phyloP scores from a whole-genome alignment of 139 green algal genomes.

The Marvania coccoides region DNA sequence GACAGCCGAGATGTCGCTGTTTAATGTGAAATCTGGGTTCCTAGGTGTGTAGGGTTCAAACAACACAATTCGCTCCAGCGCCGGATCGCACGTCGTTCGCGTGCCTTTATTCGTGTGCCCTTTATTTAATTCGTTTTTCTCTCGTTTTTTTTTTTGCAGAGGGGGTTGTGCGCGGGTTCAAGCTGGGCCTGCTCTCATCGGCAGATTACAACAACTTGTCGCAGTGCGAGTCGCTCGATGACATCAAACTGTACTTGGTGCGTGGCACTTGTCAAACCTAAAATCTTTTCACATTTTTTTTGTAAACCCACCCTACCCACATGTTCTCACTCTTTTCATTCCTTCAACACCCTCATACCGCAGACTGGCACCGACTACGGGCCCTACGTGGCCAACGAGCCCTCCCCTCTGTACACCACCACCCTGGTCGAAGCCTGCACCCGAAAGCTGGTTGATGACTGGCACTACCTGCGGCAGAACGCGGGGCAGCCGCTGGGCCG shows the following conservation, averaged over 20 bases:
- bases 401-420: constrained; percentile 85
- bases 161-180: constrained; percentile 87
- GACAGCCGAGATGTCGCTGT: constrained; percentile 45
- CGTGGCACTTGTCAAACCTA: background rate
- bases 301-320: background rate
- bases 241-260: constrained; percentile 98
- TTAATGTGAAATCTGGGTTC: constrained; percentile 97
- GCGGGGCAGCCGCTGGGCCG: constrained; percentile 75
- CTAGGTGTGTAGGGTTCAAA: constrained; percentile 53
- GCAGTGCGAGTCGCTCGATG: constrained; percentile 95
- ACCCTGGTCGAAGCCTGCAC: constrained; percentile 94
- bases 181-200: constrained; percentile 73
- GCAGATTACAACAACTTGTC: constrained; percentile 97
- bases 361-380: constrained; percentile 89
- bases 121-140: background rate
- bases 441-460: constrained; percentile 96
- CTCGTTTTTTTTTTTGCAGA: constrained; percentile 80
- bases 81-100: no score
- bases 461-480: constrained; percentile 78
- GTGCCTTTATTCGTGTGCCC: background rate
- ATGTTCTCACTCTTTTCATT: no score
- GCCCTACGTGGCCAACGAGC: constrained; percentile 80
- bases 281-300: background rate
- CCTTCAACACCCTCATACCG: background rate
- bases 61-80: background rate